Base-by-base conservation (phyloP, 345 rosid genomes). In the Erucastrum elatum region DNA sequence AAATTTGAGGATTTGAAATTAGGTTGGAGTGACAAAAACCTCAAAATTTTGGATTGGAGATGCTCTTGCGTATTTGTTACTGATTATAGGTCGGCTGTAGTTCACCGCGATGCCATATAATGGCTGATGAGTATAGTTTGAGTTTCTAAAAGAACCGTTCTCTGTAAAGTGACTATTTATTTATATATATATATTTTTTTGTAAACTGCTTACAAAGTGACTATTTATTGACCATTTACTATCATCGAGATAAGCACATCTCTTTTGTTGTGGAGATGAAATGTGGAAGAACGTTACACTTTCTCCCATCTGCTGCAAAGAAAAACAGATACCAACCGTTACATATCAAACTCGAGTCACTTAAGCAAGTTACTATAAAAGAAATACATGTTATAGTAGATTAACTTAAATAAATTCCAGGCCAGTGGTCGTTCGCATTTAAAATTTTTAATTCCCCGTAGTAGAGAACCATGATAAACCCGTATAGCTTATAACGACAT, bases 201-300 rank as follows among this genome's bases (percentile, higher is more conserved):
- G n/a, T n/a, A n/a, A n/a, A n/a, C n/a, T n/a, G n/a, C n/a, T n/a
- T n/a, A n/a, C n/a, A n/a, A n/a, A n/a, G n/a, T n/a, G n/a, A n/a
- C n/a, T 9, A 25, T 17, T 21, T 56, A 29, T 27, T 27, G 16
- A 27, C 5, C 4, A 25, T 17, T 21, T 56, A 29, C 31, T 61
- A 62, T 62, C 6, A 62, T 10, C 58, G 37, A 27, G 5, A 68
- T 26, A 49, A 15, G 15, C 41, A 49, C 25, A 25, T 67, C 2
- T 1, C 44, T 5, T 34, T 64, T 65, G n/a, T 65, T 9, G 15
- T 66, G 7, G 17, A 66, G 33, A 66, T 39, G 17, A 21, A 66
- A 51, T 30, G 10, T 51, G 10, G 30, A 53, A 59, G 25, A 16
- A 68, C 69, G 69, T 46, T 68, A 68, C 74, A 67, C 5, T 12